phyloP scores from a whole-genome alignment of 1,139 yeast species.

The Candida buenavistaensis region DNA sequence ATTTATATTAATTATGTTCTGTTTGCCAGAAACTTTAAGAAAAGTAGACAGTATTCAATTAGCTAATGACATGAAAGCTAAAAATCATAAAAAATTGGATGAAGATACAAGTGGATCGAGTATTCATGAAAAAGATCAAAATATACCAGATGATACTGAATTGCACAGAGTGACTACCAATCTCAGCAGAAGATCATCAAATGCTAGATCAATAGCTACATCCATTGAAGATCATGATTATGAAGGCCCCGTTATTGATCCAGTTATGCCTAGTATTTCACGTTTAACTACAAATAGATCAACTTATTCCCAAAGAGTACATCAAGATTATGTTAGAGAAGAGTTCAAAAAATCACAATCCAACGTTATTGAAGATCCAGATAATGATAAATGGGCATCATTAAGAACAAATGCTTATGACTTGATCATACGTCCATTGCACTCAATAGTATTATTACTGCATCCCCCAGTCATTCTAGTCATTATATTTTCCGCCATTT shows the following conservation, averaged over 20 bases:
- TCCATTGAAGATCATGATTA: conserved; percentile 17
- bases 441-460: conserved; percentile 52
- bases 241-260: conserved; percentile 34
- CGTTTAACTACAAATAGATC: conserved; percentile 37
- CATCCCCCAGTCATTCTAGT: conserved; percentile 77
- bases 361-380: conserved; percentile 7
- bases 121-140: conserved; percentile 1
- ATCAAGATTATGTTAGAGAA: conserved; percentile 24
- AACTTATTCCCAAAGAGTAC: conserved; percentile 29
- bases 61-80: conserved; percentile 40
- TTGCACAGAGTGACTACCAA: conserved; percentile 19
- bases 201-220: conserved; percentile 6
- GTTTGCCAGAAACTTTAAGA: conserved; percentile 76
- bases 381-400: conserved; percentile 14
- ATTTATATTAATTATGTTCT: conserved; percentile 48
- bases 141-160: neutral
- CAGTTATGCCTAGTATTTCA: conserved; percentile 39
- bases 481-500: conserved; percentile 61
- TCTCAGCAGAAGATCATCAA: conserved; percentile 9
- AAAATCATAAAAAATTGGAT: conserved; percentile 17
- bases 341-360: conserved; percentile 22
- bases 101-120: conserved; percentile 2
- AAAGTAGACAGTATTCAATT: conserved; percentile 52
- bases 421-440: conserved; percentile 45
- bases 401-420: conserved; percentile 33